These are phyloP conservation scores for Phytophthora melonis DNA, from an alignment of 352 stramenopile species.

Conservation along the genomic window DNA sequence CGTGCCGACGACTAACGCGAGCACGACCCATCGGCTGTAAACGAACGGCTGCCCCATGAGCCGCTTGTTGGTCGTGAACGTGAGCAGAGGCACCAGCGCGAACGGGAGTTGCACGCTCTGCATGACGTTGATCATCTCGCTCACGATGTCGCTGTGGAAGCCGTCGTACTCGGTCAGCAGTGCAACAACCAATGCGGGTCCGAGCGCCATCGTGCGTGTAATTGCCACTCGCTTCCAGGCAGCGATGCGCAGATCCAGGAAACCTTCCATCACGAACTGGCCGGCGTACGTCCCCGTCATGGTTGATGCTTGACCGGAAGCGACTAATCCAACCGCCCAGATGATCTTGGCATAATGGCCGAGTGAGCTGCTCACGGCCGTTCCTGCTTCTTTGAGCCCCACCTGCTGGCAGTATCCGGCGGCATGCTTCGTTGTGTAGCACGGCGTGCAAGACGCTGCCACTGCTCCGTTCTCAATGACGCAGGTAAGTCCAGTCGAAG, in stretches of 20 bases:
- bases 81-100: conserved; percentile 83
- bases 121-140: conserved; percentile 86
- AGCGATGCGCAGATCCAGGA: conserved; percentile 86
- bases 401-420: conserved; percentile 83
- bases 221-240: conserved; percentile 87
- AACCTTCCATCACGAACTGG: conserved; percentile 96
- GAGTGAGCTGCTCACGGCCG: conserved; percentile 72
- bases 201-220: conserved; percentile 88
- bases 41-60: conserved; percentile 67
- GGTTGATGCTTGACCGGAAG: conserved; percentile 90
- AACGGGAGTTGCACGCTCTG: conserved; percentile 92
- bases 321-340: conserved; percentile 92
- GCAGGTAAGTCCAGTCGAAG: conserved; percentile 56
- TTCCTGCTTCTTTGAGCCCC: conserved; percentile 73
- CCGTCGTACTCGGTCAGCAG: conserved; percentile 47
- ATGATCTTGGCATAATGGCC: conserved; percentile 73
- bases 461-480: conserved; percentile 31
- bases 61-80: conserved; percentile 67
- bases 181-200: conserved; percentile 77
- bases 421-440: conserved; percentile 40
- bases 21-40: conserved; percentile 40
- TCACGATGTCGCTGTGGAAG: conserved; percentile 53
- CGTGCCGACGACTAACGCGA: conserved; percentile 41
- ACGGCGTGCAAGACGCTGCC: conserved; percentile 43
- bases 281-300: conserved; percentile 96